Evolutionary conservation across 208 protist genomes (phyloP).

Genomic region (Trypanosoma cruzi): DNA sequence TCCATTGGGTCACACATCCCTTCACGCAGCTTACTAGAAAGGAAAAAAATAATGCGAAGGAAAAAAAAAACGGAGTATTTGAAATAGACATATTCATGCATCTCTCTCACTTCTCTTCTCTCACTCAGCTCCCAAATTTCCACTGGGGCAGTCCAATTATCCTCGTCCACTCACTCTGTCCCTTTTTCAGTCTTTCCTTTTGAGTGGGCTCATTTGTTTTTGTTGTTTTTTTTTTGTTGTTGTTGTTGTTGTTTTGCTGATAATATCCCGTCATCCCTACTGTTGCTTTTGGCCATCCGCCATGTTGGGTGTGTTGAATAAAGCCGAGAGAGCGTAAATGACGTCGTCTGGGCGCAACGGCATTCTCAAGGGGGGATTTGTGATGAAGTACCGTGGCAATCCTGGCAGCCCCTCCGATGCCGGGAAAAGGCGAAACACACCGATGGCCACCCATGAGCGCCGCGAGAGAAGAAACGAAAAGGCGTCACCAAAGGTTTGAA

Average conservation of each 20-base stretch:
- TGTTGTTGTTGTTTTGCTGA: no score
- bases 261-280: no score
- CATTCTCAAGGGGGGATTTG: constrained; percentile 75
- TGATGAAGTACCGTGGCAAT: constrained; percentile 84
- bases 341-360: constrained; percentile 81
- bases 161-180: no score
- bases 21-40: no score
- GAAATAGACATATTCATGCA: background rate
- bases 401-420: constrained; percentile 50
- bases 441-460: constrained; percentile 75
- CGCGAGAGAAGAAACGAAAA: constrained; percentile 77
- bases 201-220: no score
- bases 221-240: no score
- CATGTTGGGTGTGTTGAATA: background rate
- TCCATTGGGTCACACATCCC: no score
- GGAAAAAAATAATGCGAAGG: background rate
- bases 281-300: background rate
- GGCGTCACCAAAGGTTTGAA: constrained; percentile 79
- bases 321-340: constrained; percentile 65
- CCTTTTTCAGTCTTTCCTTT: no score
- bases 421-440: constrained; percentile 84
- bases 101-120: no score
- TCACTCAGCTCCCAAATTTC: no score
- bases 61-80: background rate
- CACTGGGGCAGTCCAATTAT: no score